Conservation (phyloP, 2,329 filamentous ascomycete species). For the Fusarium fujikuroi region DNA sequence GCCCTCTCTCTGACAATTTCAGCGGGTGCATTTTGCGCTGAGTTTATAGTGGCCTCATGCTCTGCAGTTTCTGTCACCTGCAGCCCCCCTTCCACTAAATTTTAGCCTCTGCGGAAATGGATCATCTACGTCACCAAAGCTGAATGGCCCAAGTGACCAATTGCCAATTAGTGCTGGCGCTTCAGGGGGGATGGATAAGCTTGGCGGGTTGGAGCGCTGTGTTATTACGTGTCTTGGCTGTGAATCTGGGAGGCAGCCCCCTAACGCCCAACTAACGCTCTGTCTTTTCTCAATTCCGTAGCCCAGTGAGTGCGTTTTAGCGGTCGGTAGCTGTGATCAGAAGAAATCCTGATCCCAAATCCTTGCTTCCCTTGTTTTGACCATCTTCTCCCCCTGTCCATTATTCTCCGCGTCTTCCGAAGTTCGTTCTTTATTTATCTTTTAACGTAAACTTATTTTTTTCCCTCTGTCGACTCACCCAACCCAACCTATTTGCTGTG, state of each 20-base stretch:
- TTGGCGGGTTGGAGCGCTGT: too few species aligned
- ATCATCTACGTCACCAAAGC: conserved; percentile 17
- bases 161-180: background rate
- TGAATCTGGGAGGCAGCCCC: background rate
- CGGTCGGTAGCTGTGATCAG: background rate
- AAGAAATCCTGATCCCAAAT: conserved; percentile 7
- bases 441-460: background rate
- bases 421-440: background rate
- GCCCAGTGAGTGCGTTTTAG: background rate
- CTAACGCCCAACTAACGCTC: background rate
- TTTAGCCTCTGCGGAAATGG: background rate
- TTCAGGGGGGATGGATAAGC: background rate
- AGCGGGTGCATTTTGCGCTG: background rate
- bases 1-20: background rate
- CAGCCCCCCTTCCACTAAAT: conserved; percentile 7
- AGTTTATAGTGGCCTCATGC: background rate
- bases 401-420: conserved; percentile 30
- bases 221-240: too few species aligned
- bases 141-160: background rate
- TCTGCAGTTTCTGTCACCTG: background rate
- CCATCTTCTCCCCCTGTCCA: background rate
- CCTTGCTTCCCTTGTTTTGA: background rate
- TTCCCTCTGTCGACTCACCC: background rate
- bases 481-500: background rate
- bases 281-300: background rate